These are phyloP conservation scores for Verticillium isaacii DNA, from an alignment of 2,329 filamentous ascomycete genomes.

Conservation along the genomic window DNA sequence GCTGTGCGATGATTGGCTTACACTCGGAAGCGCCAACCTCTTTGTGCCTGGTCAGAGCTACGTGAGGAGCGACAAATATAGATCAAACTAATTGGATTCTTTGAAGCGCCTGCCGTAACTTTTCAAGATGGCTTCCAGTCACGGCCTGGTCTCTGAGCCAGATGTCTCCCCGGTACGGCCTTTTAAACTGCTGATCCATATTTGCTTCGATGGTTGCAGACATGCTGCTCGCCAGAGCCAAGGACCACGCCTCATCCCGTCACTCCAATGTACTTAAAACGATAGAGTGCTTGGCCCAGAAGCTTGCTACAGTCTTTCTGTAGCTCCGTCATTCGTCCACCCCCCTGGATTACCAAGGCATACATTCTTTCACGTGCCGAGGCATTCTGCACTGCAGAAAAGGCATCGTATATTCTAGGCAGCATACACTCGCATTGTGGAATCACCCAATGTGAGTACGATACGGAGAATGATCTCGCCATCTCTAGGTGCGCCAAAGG, in stretches of 20 bases:
- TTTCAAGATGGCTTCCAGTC: too few species aligned
- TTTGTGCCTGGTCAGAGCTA: too few species aligned
- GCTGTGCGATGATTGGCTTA: too few species aligned
- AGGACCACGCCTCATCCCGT: neutral
- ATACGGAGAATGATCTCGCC: neutral
- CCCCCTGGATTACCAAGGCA: neutral
- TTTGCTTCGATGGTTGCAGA: neutral
- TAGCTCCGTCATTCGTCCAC: constrained; percentile 1
- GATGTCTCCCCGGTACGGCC: too few species aligned
- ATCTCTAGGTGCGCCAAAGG: neutral
- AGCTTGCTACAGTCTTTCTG: constrained; percentile 1
- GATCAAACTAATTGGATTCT: too few species aligned
- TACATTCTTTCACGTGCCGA: constrained; percentile 1
- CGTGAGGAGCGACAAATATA: too few species aligned
- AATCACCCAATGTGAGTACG: constrained; percentile 2
- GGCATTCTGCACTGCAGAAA: neutral
- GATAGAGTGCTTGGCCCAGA: neutral
- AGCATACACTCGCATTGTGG: neutral
- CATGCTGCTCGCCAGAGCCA: neutral
- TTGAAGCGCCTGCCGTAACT: too few species aligned
- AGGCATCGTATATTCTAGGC: neutral
- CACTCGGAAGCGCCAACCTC: too few species aligned
- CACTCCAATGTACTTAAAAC: constrained; percentile 1
- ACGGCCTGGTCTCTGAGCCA: too few species aligned
- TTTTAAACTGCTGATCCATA: too few species aligned